Percentiles rank a stretch among this genome's conserved stretches.
These are phyloP conservation scores for Camelina sativa DNA, from an alignment of 345 rosid species.

Conservation along the genomic window DNA sequence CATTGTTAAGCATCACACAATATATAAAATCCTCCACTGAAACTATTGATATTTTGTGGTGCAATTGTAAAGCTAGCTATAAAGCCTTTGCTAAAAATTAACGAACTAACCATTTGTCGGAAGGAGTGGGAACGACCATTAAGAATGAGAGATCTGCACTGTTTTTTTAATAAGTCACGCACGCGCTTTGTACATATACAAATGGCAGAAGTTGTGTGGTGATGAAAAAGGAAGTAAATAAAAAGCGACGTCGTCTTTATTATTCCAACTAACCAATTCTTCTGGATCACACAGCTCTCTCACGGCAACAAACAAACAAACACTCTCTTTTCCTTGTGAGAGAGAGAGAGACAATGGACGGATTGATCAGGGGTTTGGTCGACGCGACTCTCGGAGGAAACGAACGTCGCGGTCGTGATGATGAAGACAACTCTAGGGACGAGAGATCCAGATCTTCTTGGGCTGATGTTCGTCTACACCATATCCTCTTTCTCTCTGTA, in stretches of 20 bases:
- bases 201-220: neutral
- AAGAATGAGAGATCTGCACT: neutral
- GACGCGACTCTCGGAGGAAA: slow-evolving; percentile 63
- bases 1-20: neutral
- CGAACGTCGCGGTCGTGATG: slow-evolving; percentile 30
- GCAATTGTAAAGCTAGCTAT: neutral
- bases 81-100: neutral
- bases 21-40: neutral
- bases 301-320: too few relatives aligned
- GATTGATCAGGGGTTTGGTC: slow-evolving; percentile 67
- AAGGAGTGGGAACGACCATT: slow-evolving; percentile 14
- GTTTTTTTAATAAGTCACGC: neutral
- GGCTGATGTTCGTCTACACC: slow-evolving; percentile 57
- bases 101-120: slow-evolving; percentile 12
- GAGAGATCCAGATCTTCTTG: slow-evolving; percentile 76
- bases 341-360: slow-evolving; percentile 59
- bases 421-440: slow-evolving; percentile 47
- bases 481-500: neutral
- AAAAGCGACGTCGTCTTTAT: too few relatives aligned
- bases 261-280: slow-evolving; percentile 19
- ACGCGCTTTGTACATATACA: slow-evolving; percentile 15
- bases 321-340: neutral
- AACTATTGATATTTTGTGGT: too few relatives aligned
- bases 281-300: slow-evolving; percentile 18
- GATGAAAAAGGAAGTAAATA: slow-evolving; percentile 22